Evolutionary conservation across 345 rosid species (phyloP), one percentile per base, ranked within the genome.

Genomic region (Ricinus communis): DNA sequence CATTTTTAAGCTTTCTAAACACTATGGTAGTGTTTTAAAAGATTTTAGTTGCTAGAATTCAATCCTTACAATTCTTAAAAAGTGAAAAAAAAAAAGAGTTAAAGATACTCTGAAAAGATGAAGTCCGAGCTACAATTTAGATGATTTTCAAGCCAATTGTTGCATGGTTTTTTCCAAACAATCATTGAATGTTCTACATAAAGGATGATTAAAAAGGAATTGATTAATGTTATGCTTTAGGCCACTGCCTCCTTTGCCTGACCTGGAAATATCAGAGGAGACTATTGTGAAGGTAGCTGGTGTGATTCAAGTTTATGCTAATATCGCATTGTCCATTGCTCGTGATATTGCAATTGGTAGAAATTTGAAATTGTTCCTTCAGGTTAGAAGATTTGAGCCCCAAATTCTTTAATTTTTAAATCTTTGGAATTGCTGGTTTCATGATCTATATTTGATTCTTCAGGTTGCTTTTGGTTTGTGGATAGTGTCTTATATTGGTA

Each of bases 161-260:
- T n/a, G n/a, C n/a, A n/a, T n/a, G n/a, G n/a, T n/a, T n/a, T n/a
- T n/a, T n/a, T n/a, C n/a, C n/a, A n/a, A n/a, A n/a, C n/a, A n/a
- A n/a, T n/a, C n/a, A n/a, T n/a, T n/a, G n/a, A n/a, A n/a, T n/a
- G n/a, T n/a, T n/a, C n/a, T n/a, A n/a, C n/a, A n/a, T n/a, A n/a
- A n/a, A n/a, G n/a, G n/a, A n/a, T n/a, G n/a, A n/a, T n/a, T n/a
- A 11, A 43, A 43, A 43, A 43, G 52, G 19, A 24, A 62, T 18
- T 56, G 49, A 22, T 62, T 46, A n/a, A 41, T 68, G 28, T 15
- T 51, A 27, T 70, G 45, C 69, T 80, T 60, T 79, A 93, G 99
- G 82, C 99, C 99, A 33, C 61, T 89, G 75, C 99, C 99, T 27
- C 98, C 98, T 1, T 70, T 96, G 62, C 99, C 96, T 14, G 83